Conservation (phyloP, 1,284 basidiomycete genomes). For the Fomitopsis schrenkii region DNA sequence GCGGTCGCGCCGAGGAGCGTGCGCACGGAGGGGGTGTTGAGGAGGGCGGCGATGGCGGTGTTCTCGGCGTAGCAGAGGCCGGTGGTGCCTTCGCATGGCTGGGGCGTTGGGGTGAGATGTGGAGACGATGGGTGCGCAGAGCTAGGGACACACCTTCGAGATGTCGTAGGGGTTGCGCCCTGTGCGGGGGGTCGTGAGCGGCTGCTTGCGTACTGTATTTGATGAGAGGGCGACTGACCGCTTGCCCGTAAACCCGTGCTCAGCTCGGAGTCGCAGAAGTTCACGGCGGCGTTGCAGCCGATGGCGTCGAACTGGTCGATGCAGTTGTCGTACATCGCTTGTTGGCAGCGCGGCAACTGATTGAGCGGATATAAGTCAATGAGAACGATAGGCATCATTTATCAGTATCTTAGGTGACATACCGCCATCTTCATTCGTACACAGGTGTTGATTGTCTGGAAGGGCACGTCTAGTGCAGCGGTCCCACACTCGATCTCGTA, state of each 20-base stretch:
- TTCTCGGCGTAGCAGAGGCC: slow-evolving; percentile 60
- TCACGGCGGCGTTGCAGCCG: slow-evolving; percentile 53
- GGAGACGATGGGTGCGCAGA: neutral
- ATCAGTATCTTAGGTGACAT: slow-evolving; percentile 15
- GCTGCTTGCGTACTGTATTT: neutral
- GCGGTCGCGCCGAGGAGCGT: slow-evolving; percentile 56
- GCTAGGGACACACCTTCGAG: slow-evolving; percentile 44
- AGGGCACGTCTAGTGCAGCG: slow-evolving; percentile 49
- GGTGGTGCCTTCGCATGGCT: slow-evolving; percentile 49
- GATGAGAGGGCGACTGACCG: slow-evolving; percentile 32
- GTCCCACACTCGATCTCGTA: slow-evolving; percentile 62
- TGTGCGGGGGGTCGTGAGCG: slow-evolving; percentile 17
- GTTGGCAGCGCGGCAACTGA: slow-evolving; percentile 54
- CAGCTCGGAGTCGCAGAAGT: slow-evolving; percentile 60
- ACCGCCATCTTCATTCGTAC: slow-evolving; percentile 60
- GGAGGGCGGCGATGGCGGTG: slow-evolving; percentile 44
- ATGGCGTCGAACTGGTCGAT: slow-evolving; percentile 57
- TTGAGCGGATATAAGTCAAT: neutral
- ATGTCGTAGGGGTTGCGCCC: slow-evolving; percentile 70
- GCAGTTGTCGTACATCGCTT: slow-evolving; percentile 42
- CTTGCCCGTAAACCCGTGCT: slow-evolving; percentile 48
- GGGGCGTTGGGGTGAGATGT: neutral
- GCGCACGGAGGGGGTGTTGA: slow-evolving; percentile 54
- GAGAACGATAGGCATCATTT: too few relatives aligned
- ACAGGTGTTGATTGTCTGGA: slow-evolving; percentile 53